Evolutionary conservation across 2,329 filamentous ascomycete species (phyloP), one percentile per base, ranked within the genome.

Genomic region (Trichoderma sp.): DNA sequence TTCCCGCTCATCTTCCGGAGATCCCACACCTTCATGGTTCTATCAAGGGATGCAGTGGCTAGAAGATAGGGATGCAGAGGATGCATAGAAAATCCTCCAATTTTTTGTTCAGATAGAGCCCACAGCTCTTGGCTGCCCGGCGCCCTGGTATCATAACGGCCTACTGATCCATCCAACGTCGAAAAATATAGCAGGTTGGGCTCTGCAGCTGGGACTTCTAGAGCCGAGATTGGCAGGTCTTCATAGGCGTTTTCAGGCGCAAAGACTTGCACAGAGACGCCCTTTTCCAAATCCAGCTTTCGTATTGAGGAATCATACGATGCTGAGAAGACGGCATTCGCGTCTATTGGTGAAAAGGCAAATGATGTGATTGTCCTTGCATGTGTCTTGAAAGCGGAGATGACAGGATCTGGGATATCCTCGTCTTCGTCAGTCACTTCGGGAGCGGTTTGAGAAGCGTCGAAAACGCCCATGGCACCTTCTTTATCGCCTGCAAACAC

Each of bases 401-500:
- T 93, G n/a, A 90, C 87, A 0, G 95, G 95, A 43, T 93, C 90
- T 0, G 90, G 84, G 12, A 87, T 82, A 0, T 93, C 91, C 9
- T 93, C 91, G 32, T 93, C 90, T 4, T 92, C 90, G 9, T 89
- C 88, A 71, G 90, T 89, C 17, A 86, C 84, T 6, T 87, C 83
- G n/a, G 85, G 82, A 2, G 84, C 83, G 3, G 88, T 87, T 75
- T 97, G 94, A 0, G 93, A 95, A 1, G 91, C 94, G 78, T 99
- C 95, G 69, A 98, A 95, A 1, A 99, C 89, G 0, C 96, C 96
- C 72, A 98, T 86, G 28, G 94, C 93, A 1, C 96, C 95, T 74
- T 97, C 88, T 79, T 99, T 99, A 77, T 99, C 96, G 12, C 95
- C 95, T 0, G 95, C 95, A 78, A 99, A 97, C 1, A 98, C 87